Evolutionary conservation across 2,329 filamentous ascomycete species (phyloP), one percentile per base, ranked within the genome.

Genomic region (Escovopsis weberi): DNA sequence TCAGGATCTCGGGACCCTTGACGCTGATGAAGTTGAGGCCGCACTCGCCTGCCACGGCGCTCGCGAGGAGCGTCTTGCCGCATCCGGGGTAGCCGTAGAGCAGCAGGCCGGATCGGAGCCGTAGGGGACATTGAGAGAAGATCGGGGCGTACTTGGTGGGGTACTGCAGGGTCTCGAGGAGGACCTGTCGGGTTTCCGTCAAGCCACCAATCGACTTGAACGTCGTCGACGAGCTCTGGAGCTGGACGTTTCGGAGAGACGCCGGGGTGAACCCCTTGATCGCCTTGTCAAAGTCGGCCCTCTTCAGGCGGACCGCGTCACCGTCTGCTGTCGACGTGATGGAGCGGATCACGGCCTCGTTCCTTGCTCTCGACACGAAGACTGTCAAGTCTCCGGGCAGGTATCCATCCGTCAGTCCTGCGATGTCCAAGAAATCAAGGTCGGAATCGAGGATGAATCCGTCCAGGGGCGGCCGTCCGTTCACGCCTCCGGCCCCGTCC

Each of bases 1-100:
- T 98, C 43, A 98, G 66, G 45, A 98, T 96, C 61, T 98, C 93
- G 0, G 91, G 91, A 0, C 91, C 91, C 65, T 98, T 98, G 55
- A 98, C 91, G 35, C 82, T 88, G 61, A 98, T 98, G 63, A 98
- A 98, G 62, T 98, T 98, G 47, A 98, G 78, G 0, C 89, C 89
- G 55, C 89, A 96, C 65, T 98, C 91, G 43, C 89, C 89, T 11
- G 93, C 91, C n/a, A 98, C 89, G 1, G 91, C 91, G 45, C 85
- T 94, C 18, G 93, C 91, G 9, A 98, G 76, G 8, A 98, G 72
- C 0, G 91, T 98, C 65, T 98, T 98, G 47, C 93, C 93, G 56
- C 91, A 96, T 2, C 91, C 91, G 0, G 91, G 91, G 55, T 84
- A 96, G 26, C 91, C 91, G 57, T 98, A 98, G 0, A 98, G 72